Base-by-base conservation (phyloP, 345 rosid species). In the Gossypium rotundifolium region DNA sequence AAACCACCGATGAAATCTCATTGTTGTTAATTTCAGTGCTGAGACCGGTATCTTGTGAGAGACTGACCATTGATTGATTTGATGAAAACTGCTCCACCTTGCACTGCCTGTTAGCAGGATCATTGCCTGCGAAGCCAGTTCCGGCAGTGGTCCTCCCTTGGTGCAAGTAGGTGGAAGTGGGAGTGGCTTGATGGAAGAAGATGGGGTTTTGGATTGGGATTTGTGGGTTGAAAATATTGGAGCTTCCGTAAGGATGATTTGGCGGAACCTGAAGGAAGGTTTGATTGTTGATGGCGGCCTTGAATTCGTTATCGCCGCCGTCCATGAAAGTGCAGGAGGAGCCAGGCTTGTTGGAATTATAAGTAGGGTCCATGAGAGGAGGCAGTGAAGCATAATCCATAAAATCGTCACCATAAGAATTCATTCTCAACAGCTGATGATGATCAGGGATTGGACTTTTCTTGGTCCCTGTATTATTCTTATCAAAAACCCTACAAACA, bases 401-500 rank as follows among this genome's bases (percentile, higher is more conserved):
- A 42, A 86, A 66, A 75, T 84, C 83, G 74, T 89, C 91, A 13
- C 17, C 63, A 12, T 79, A 79, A 9, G 91, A 81, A 67, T 83
- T 75, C 25, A 62, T 55, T 62, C 88, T 82, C 12, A 78, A n/a
- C 2, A 81, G 29, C 2, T 74, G 63, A 23, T 59, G 29, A 59
- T 22, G 70, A 33, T 83, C 90, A 5, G 79, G 83, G 11, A 77
- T 74, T 49, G 85, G 81, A n/a, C 14, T 79, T 71, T 79, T 90
- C 83, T 81, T 85, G 71, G 83, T 61, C 48, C 90, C 89, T 1
- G 80, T 77, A 78, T 78, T 87, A 78, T 78, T 87, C 85, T 95
- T 95, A 83, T 95, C 90, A 54, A 95, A 93, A 86, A 95, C 87
- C 91, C 99, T 87, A 84, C 97, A 78, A 62, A 93, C 98, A 68